Conservation (phyloP, 2,329 filamentous ascomycete species). For the Cryoendolithus antarcticus region DNA sequence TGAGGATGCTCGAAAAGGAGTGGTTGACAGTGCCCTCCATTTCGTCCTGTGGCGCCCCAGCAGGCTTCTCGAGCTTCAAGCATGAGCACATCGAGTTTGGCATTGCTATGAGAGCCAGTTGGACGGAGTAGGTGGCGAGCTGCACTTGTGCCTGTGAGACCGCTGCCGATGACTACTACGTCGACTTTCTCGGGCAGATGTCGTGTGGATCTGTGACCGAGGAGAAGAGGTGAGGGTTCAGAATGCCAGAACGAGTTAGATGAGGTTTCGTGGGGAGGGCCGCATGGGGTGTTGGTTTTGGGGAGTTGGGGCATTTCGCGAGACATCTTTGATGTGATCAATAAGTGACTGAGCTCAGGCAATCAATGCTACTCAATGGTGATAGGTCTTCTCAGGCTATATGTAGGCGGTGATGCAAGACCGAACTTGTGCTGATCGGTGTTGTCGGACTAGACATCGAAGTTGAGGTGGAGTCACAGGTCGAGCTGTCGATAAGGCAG, state of each 20-base stretch:
- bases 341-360: not conserved
- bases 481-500: too few species aligned
- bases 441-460: too few species aligned
- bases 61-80: conserved; percentile 70
- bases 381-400: too few species aligned
- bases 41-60: conserved; percentile 70
- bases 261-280: conserved; percentile 14
- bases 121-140: conserved; percentile 39
- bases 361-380: too few species aligned
- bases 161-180: conserved; percentile 61
- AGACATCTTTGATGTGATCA: conserved; percentile 8
- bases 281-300: conserved; percentile 10
- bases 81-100: conserved; percentile 49
- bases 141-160: conserved; percentile 63
- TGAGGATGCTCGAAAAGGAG: conserved; percentile 49
- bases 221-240: conserved; percentile 50
- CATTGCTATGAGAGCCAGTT: conserved; percentile 28
- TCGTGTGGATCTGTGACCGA: conserved; percentile 55
- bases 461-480: too few species aligned
- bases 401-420: too few species aligned
- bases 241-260: conserved; percentile 58
- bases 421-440: too few species aligned
- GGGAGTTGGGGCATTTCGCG: conserved; percentile 11
- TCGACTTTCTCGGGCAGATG: conserved; percentile 52
- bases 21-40: conserved; percentile 59